A percentile compares a stretch with the other conserved stretches of the same genome.
Evolutionary conservation across 148 eudicot species (phyloP).

Genomic region (Camellia lanceoleosa): DNA sequence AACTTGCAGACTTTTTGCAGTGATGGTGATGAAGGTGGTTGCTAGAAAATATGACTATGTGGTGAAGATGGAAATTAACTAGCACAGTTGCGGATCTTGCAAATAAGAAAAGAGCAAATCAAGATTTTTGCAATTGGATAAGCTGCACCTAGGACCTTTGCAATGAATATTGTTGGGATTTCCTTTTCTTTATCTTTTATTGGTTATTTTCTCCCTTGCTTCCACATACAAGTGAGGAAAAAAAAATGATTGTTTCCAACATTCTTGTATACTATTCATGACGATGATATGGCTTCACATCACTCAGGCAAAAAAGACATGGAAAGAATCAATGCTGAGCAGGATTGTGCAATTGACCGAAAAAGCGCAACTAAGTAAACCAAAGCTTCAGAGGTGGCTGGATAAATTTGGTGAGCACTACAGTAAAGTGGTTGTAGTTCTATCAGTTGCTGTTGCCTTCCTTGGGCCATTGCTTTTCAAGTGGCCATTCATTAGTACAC

Average conservation of each 20-base stretch:
- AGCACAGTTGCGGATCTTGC: no score
- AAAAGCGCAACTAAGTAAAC: constrained; percentile 87
- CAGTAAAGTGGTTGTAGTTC: constrained; percentile 74
- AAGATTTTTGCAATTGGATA: background rate
- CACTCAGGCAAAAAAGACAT: constrained; percentile 73
- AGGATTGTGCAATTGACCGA: constrained; percentile 87
- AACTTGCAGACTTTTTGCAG: no score
- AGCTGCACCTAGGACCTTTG: background rate
- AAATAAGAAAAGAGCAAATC: background rate
- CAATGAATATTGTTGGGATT: background rate
- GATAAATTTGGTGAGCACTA: constrained; percentile 92
- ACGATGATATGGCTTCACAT: background rate
- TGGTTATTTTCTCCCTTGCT: background rate
- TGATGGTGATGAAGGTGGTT: no score
- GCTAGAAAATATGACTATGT: no score
- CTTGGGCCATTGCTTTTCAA: constrained; percentile 84
- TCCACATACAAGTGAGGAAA: background rate
- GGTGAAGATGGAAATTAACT: no score
- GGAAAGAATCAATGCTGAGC: constrained; percentile 94
- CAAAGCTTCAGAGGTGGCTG: constrained; percentile 93
- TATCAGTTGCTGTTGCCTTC: constrained; percentile 81
- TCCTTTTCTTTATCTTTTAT: background rate
- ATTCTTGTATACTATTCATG: background rate
- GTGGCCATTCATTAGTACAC: constrained; percentile 83
- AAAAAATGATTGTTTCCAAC: background rate